phyloP scores from a whole-genome alignment of 2,329 filamentous ascomycete genomes.

The Paramyrothecium roridum region DNA sequence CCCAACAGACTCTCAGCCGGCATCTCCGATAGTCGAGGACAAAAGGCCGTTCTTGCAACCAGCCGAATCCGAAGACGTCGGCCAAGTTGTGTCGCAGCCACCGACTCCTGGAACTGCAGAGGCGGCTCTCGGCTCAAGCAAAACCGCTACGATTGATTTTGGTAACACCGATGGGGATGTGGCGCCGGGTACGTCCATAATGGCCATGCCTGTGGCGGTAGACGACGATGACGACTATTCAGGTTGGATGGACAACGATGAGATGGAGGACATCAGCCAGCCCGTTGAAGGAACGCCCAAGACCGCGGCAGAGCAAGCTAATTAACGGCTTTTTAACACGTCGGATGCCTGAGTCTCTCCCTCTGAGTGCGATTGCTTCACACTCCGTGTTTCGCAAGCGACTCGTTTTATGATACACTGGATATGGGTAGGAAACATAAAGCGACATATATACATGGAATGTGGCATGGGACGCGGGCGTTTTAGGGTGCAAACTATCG shows the following conservation, averaged over 20 bases:
- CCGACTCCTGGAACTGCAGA: too few relatives aligned
- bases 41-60: slow-evolving; percentile 9
- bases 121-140: slow-evolving; percentile 10
- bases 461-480: too few relatives aligned
- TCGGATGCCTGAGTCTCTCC: too few relatives aligned
- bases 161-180: neutral
- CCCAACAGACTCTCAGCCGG: slow-evolving; percentile 59
- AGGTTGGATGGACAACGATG: slow-evolving; percentile 31
- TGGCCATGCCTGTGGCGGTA: slow-evolving; percentile 10
- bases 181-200: slow-evolving; percentile 5
- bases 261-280: slow-evolving; percentile 10
- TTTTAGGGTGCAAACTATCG: too few relatives aligned
- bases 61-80: slow-evolving; percentile 5
- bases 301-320: neutral
- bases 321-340: neutral
- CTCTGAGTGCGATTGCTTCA: too few relatives aligned
- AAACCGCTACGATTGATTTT: slow-evolving; percentile 10
- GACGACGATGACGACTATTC: slow-evolving; percentile 29
- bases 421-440: too few relatives aligned
- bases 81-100: slow-evolving; percentile 3
- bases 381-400: too few relatives aligned
- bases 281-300: neutral
- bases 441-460: too few relatives aligned
- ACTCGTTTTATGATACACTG: too few relatives aligned
- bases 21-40: slow-evolving; percentile 43